Percentiles rank a stretch among this genome's conserved stretches.
These are phyloP conservation scores for Yamadazyma jaroonii DNA, from an alignment of 1,139 yeast genomes.

Conservation along the genomic window DNA sequence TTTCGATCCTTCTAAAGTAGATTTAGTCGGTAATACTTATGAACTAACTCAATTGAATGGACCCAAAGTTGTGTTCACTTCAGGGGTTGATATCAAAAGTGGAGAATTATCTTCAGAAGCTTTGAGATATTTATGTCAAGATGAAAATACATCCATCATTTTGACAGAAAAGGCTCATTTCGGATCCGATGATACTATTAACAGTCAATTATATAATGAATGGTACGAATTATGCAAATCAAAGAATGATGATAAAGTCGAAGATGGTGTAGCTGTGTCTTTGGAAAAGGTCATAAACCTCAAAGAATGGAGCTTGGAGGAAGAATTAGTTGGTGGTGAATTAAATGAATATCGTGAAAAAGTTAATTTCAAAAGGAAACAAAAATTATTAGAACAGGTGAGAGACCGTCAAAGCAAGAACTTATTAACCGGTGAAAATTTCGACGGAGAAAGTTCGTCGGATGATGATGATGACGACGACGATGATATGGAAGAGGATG, in stretches of 20 bases:
- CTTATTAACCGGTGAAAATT: slow-evolving; percentile 44
- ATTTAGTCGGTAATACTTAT: slow-evolving; percentile 52
- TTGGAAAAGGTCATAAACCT: slow-evolving; percentile 37
- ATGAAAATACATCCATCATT: slow-evolving; percentile 65
- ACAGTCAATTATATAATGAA: slow-evolving; percentile 43
- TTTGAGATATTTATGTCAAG: slow-evolving; percentile 57
- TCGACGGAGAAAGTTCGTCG: slow-evolving; percentile 36
- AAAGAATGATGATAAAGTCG: slow-evolving; percentile 37
- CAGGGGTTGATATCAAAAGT: slow-evolving; percentile 64
- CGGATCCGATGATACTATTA: slow-evolving; percentile 26
- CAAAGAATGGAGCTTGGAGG: slow-evolving; percentile 43
- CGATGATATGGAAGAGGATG: slow-evolving; percentile 18
- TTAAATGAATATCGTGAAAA: slow-evolving; percentile 45
- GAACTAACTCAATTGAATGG: slow-evolving; percentile 60
- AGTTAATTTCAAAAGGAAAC: slow-evolving; percentile 42
- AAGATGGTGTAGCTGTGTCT: slow-evolving; percentile 60
- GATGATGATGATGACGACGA: slow-evolving; percentile 32
- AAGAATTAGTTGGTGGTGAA: slow-evolving; percentile 48
- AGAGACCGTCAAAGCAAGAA: slow-evolving; percentile 56
- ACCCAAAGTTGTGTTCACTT: slow-evolving; percentile 79
- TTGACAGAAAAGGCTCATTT: slow-evolving; percentile 61
- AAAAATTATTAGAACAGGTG: slow-evolving; percentile 50
- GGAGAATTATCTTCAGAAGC: slow-evolving; percentile 64
- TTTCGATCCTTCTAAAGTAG: slow-evolving; percentile 64
- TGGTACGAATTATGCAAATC: slow-evolving; percentile 52